Evolutionary conservation across 768 basidiomycete genomes (phyloP).

Genomic region (Gloeophyllum trabeum): DNA sequence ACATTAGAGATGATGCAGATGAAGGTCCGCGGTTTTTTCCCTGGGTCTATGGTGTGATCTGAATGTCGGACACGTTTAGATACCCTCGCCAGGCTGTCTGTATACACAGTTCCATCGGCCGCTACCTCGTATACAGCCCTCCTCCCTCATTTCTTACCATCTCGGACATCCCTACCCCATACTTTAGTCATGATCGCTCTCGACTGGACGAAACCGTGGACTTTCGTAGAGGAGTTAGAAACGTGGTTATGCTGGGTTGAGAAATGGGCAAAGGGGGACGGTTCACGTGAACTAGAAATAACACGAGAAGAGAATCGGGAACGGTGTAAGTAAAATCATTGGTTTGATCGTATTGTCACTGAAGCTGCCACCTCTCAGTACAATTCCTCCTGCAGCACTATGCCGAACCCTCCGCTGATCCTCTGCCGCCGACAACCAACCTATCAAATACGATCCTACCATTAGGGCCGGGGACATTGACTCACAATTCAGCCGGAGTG

Average conservation of each 20-base stretch:
- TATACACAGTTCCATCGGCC: slow-evolving; percentile 84
- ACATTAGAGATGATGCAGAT: slow-evolving; percentile 86
- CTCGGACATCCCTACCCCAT: slow-evolving; percentile 52
- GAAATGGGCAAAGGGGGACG: slow-evolving; percentile 63
- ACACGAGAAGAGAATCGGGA: slow-evolving; percentile 74
- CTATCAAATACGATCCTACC: slow-evolving; percentile 67
- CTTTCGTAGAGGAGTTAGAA: slow-evolving; percentile 77
- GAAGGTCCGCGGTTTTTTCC: slow-evolving; percentile 51
- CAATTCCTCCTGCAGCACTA: slow-evolving; percentile 88
- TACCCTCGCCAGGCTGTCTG: slow-evolving; percentile 77
- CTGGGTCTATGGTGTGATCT: slow-evolving; percentile 3
- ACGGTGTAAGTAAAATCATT: slow-evolving; percentile 42
- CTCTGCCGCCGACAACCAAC: slow-evolving; percentile 49
- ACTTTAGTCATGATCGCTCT: slow-evolving; percentile 76
- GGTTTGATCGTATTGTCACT: not conserved
- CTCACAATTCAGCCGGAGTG: slow-evolving; percentile 77
- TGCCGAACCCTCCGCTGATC: slow-evolving; percentile 64
- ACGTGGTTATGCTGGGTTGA: slow-evolving; percentile 86
- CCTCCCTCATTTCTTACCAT: slow-evolving; percentile 71
- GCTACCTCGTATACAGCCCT: slow-evolving; percentile 60
- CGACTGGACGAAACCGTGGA: slow-evolving; percentile 94
- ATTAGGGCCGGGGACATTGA: slow-evolving; percentile 74
- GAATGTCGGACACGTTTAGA: slow-evolving; percentile 33
- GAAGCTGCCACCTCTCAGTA: slow-evolving; percentile 31
- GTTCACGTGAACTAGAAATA: slow-evolving; percentile 61